Evolutionary conservation across 331 rosid species (phyloP).

Genomic region (Malus hybrid): DNA sequence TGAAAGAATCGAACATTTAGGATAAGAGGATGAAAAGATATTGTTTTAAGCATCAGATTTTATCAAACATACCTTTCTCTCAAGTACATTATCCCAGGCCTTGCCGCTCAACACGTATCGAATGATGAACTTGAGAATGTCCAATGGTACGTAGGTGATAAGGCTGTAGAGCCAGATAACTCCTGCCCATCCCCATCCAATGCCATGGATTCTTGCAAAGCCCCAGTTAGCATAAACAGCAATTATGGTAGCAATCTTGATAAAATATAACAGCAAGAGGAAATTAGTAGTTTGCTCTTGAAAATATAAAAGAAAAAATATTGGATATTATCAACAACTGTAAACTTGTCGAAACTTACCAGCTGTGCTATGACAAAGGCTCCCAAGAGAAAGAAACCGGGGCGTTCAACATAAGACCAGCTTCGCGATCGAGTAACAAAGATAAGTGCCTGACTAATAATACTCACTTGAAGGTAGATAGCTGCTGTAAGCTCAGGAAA

Average conservation of each 20-base stretch:
- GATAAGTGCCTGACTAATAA: constrained; percentile 86
- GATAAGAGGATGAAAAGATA: background rate
- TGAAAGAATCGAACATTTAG: background rate
- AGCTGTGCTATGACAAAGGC: constrained; percentile 73
- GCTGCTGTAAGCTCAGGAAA: constrained; percentile 66
- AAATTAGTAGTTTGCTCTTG: background rate
- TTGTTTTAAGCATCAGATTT: background rate
- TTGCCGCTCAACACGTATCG: constrained; percentile 74
- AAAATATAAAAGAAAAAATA: background rate
- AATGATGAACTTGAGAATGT: constrained; percentile 52
- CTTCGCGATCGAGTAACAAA: constrained; percentile 85
- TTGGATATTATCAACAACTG: background rate
- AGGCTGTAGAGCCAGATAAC: too few relatives aligned
- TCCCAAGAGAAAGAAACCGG: constrained; percentile 49
- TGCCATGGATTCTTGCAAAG: constrained; percentile 57
- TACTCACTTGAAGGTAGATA: constrained; percentile 88
- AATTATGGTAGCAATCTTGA: constrained; percentile 57
- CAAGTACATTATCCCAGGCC: constrained; percentile 68
- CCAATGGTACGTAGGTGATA: constrained; percentile 52
- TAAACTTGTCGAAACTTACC: constrained; percentile 31
- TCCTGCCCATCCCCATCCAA: too few relatives aligned
- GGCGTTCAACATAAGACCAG: constrained; percentile 90
- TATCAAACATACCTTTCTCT: constrained; percentile 40
- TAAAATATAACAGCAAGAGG: background rate
- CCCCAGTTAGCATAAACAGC: constrained; percentile 79